A percentile compares a stretch with the other conserved stretches of the same genome.
phyloP scores from a whole-genome alignment of 2,329 filamentous ascomycete species.

The Clonostachys sp. region DNA sequence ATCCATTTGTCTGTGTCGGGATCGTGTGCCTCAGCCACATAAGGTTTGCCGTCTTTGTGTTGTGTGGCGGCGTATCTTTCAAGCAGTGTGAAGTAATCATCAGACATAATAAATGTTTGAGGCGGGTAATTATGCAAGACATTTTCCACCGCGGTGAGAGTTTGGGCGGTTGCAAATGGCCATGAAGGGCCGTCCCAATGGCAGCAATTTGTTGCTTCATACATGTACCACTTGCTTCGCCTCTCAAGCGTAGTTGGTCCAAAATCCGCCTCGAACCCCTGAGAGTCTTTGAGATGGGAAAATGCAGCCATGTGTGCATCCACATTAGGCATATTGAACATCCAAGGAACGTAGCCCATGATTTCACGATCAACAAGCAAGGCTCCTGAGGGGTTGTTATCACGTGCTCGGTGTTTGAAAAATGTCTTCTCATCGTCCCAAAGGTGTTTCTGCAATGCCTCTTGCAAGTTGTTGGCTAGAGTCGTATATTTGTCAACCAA shows the following conservation, averaged over 20 bases:
- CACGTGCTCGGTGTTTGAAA: background rate
- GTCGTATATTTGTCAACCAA: background rate
- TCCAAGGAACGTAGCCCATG: slow-evolving; percentile 34
- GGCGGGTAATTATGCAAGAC: slow-evolving; percentile 16
- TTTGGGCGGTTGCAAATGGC: slow-evolving; percentile 35
- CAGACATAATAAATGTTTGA: slow-evolving; percentile 21
- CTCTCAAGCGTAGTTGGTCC: slow-evolving; percentile 33
- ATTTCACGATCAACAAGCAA: slow-evolving; percentile 29
- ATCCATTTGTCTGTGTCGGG: slow-evolving; percentile 16
- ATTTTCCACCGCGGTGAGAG: slow-evolving; percentile 30
- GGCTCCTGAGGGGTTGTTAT: slow-evolving; percentile 20
- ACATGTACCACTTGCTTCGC: slow-evolving; percentile 29
- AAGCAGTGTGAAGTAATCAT: slow-evolving; percentile 29
- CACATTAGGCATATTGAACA: slow-evolving; percentile 30
- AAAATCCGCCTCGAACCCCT: too few relatives aligned
- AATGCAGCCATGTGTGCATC: slow-evolving; percentile 18
- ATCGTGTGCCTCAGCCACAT: slow-evolving; percentile 37
- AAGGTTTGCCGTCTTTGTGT: slow-evolving; percentile 26
- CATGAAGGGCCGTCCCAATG: slow-evolving; percentile 40
- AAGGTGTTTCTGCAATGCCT: background rate
- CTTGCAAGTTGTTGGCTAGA: background rate
- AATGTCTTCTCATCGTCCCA: background rate
- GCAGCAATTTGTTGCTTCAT: slow-evolving; percentile 19
- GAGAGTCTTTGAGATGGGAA: too few relatives aligned
- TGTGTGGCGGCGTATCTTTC: slow-evolving; percentile 31